These are phyloP conservation scores for Curvularia spicifera DNA, from an alignment of 2,329 filamentous ascomycete genomes.

Conservation along the genomic window DNA sequence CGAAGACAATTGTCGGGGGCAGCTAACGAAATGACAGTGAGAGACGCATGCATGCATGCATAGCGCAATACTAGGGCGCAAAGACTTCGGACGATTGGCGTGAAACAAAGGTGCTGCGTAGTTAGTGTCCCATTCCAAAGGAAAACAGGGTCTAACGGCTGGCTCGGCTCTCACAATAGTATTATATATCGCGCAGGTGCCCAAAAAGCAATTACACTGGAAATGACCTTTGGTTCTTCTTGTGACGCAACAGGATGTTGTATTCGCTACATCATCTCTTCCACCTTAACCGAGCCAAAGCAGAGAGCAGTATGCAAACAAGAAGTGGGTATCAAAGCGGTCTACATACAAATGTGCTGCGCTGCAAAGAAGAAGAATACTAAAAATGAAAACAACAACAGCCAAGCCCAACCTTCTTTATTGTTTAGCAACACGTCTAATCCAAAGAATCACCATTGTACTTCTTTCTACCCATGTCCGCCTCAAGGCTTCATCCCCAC, in stretches of 20 bases:
- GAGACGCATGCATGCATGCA: background rate
- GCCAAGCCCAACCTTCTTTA: background rate
- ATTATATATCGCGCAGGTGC: background rate
- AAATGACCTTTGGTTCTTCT: background rate
- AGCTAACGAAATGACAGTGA: background rate
- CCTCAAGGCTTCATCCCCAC: slow-evolving; percentile 16
- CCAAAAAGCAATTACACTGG: background rate
- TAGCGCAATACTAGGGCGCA: background rate
- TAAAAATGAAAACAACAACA: background rate
- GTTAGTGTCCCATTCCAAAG: background rate
- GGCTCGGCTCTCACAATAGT: background rate
- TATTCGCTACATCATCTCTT: background rate
- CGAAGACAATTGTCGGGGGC: background rate
- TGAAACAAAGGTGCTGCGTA: background rate
- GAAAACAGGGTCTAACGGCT: background rate
- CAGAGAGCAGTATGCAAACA: background rate
- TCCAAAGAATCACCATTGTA: background rate
- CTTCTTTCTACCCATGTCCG: background rate
- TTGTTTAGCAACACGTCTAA: background rate
- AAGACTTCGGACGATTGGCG: background rate
- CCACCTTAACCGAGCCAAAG: background rate
- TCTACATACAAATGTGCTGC: slow-evolving; percentile 13
- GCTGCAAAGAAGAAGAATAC: background rate
- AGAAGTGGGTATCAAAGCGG: slow-evolving; percentile 23
- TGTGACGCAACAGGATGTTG: background rate